A percentile compares a stretch with the other conserved stretches of the same genome.
These are phyloP conservation scores for Mesembryanthemum crystallinum DNA, from an alignment of 148 eudicot species.

Conservation along the genomic window DNA sequence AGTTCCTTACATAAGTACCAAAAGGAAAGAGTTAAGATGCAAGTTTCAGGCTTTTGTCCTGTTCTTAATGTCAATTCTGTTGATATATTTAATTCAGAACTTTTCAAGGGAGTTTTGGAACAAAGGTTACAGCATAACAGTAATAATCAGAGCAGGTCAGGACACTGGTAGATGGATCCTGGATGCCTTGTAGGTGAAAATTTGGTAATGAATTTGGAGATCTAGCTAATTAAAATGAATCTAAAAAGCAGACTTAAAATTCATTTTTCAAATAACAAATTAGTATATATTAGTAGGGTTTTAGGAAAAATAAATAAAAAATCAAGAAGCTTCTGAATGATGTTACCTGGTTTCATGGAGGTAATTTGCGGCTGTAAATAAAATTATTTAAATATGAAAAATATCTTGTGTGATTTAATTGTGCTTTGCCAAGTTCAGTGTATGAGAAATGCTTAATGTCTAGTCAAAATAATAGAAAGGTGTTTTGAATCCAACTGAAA, in stretches of 20 bases:
- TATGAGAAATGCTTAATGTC: slow-evolving; percentile 18
- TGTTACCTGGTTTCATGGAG: slow-evolving; percentile 2
- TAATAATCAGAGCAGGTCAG: slow-evolving; percentile 8
- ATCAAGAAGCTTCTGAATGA: not conserved
- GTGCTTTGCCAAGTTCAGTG: slow-evolving; percentile 25
- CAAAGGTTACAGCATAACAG: slow-evolving; percentile 3
- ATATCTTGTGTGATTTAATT: slow-evolving; percentile 1
- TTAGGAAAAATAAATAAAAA: not conserved
- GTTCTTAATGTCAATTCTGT: slow-evolving; percentile 20
- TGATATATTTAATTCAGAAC: not conserved
- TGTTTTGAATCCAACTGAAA: slow-evolving; percentile 19
- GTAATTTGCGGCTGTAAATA: not conserved
- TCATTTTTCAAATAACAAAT: not conserved
- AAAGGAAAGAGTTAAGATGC: slow-evolving; percentile 5
- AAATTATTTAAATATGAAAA: not conserved
- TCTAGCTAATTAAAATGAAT: not conserved
- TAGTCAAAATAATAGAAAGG: slow-evolving; percentile 16
- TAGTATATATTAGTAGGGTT: not conserved
- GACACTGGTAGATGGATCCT: not conserved
- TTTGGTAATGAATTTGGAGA: slow-evolving; percentile 16
- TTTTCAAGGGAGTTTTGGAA: not conserved
- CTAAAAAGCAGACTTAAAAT: not conserved
- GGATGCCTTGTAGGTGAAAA: slow-evolving; percentile 11
- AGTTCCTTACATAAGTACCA: slow-evolving; percentile 9
- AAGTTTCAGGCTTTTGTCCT: slow-evolving; percentile 22